Percentiles rank a stretch among this genome's conserved stretches.
phyloP scores from a whole-genome alignment of 495 filamentous ascomycete species.

The Penicillium fimorum region DNA sequence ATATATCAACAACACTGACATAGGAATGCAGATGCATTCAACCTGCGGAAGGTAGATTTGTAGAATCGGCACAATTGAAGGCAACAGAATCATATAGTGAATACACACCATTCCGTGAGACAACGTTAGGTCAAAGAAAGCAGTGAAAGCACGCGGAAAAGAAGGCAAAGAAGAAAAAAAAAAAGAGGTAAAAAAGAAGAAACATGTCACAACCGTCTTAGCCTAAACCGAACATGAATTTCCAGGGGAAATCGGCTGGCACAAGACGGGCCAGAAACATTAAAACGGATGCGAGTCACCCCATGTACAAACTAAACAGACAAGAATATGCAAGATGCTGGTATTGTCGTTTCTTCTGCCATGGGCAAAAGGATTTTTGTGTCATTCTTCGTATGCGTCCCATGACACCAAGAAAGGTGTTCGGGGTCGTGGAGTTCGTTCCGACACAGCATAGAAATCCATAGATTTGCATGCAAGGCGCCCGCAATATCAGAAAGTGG shows the following conservation, averaged over 20 bases:
- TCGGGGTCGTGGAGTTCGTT: constrained; percentile 23
- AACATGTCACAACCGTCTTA: constrained; percentile 14
- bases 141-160: constrained; percentile 16
- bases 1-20: constrained; percentile 13
- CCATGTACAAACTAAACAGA: constrained; percentile 44
- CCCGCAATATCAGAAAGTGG: constrained; percentile 33
- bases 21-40: constrained; percentile 4
- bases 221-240: constrained; percentile 14
- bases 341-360: constrained; percentile 45
- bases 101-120: constrained; percentile 8
- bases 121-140: constrained; percentile 12
- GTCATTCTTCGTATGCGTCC: constrained; percentile 42
- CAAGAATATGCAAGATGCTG: constrained; percentile 46
- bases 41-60: background rate
- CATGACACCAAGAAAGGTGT: constrained; percentile 26
- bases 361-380: constrained; percentile 32
- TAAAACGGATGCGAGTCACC: constrained; percentile 40
- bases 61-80: background rate
- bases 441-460: constrained; percentile 30
- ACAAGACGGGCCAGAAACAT: constrained; percentile 26
- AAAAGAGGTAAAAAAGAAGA: constrained; percentile 2
- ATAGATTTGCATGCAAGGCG: constrained; percentile 43
- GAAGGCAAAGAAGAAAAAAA: constrained; percentile 7
- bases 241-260: constrained; percentile 8
- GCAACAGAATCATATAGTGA: background rate